A percentile compares a stretch with the other conserved stretches of the same genome.
Evolutionary conservation across 768 basidiomycete species (phyloP).

Genomic region (Boletus subcaerulescens): DNA sequence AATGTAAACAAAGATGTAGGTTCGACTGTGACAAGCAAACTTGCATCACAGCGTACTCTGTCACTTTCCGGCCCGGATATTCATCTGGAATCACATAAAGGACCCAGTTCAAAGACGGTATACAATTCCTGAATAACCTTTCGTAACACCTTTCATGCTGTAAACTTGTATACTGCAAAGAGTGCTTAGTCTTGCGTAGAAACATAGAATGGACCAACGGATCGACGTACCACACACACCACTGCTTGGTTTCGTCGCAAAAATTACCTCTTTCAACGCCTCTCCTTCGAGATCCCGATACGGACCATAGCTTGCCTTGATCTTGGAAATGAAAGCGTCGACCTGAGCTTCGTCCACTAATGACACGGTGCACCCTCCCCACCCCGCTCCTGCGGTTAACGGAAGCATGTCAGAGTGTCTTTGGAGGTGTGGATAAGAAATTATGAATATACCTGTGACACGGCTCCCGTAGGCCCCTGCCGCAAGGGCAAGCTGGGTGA

Average conservation of each 20-base stretch:
- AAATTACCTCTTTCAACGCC: constrained; percentile 62
- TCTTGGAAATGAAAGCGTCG: constrained; percentile 56
- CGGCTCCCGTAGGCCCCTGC: constrained; percentile 80
- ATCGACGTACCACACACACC: constrained; percentile 72
- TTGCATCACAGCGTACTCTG: too few species aligned
- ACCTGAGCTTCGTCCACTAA: constrained; percentile 67
- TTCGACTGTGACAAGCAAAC: too few species aligned
- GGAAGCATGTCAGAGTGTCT: neutral
- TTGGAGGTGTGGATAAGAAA: neutral
- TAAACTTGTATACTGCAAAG: constrained; percentile 28
- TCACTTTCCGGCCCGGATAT: too few species aligned
- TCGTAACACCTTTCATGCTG: constrained; percentile 11
- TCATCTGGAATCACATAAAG: too few species aligned
- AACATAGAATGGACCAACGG: neutral
- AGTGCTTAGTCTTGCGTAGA: neutral
- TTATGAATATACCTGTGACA: constrained; percentile 59
- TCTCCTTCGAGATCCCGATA: constrained; percentile 60
- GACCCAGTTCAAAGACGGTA: too few species aligned
- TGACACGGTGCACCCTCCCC: constrained; percentile 89
- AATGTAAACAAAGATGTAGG: too few species aligned
- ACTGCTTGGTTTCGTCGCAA: constrained; percentile 79
- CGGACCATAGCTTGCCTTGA: constrained; percentile 60
- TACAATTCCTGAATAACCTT: too few species aligned
- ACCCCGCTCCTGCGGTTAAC: constrained; percentile 64
- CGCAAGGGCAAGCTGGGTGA: constrained; percentile 58